phyloP scores from a whole-genome alignment of 139 green algal species.

The Chlorella ohadii region DNA sequence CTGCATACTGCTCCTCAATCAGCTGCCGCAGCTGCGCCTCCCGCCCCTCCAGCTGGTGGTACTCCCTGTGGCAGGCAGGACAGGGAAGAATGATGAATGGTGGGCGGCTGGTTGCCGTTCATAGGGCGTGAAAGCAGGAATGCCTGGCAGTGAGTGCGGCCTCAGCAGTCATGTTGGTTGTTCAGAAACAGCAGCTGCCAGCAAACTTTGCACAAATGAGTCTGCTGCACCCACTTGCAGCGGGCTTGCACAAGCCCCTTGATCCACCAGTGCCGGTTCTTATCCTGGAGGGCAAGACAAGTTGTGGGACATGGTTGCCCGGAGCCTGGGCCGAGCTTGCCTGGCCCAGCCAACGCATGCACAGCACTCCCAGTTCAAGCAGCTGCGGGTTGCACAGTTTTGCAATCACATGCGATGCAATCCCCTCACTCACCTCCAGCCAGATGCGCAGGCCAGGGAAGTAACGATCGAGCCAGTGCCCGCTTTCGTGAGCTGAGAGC shows the following conservation, averaged over 20 bases:
- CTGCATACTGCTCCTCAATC: slow-evolving; percentile 18
- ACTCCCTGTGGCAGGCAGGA: slow-evolving; percentile 12
- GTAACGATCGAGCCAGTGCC: slow-evolving; percentile 40
- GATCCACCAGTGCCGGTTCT: slow-evolving; percentile 47
- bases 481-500: not conserved
- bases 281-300: not conserved
- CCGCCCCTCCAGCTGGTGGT: slow-evolving; percentile 33
- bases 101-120: too few species aligned
- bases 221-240: slow-evolving; percentile 21
- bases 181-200: not conserved
- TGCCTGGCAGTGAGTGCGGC: too few species aligned
- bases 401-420: too few species aligned
- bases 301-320: too few species aligned
- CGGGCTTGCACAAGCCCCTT: slow-evolving; percentile 20
- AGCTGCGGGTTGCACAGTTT: too few species aligned
- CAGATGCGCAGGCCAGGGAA: slow-evolving; percentile 29
- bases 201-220: too few species aligned
- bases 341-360: too few species aligned
- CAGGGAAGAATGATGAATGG: too few species aligned
- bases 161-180: not conserved
- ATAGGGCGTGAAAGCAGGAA: too few species aligned
- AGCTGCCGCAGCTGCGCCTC: slow-evolving; percentile 9
- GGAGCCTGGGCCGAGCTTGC: too few species aligned
- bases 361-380: too few species aligned
- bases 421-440: slow-evolving; percentile 14